Conservation (phyloP, 768 basidiomycete species). For the Pleurotus sapidus region DNA sequence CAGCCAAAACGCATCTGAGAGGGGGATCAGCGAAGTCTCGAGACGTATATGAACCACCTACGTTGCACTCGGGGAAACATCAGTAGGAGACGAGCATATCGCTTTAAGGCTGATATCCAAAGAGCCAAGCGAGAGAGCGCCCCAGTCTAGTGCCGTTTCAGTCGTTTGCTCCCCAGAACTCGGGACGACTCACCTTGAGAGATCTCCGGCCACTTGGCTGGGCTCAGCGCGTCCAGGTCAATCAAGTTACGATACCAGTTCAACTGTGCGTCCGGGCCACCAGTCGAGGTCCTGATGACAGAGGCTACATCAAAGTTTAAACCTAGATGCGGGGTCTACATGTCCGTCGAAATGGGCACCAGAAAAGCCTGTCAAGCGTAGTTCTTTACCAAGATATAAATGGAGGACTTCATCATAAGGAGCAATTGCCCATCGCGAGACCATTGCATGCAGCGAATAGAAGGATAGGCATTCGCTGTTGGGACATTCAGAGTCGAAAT, state of each 20-base stretch:
- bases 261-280: constrained; percentile 30
- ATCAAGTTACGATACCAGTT: constrained; percentile 78
- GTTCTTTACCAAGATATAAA: constrained; percentile 62
- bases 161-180: not conserved
- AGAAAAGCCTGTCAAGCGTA: not conserved
- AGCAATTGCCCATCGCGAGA: constrained; percentile 71
- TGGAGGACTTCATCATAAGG: constrained; percentile 62
- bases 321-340: constrained; percentile 72
- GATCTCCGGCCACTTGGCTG: constrained; percentile 44
- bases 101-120: constrained; percentile 62
- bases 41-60: constrained; percentile 23
- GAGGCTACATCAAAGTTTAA: constrained; percentile 62
- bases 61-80: constrained; percentile 59
- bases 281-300: constrained; percentile 38
- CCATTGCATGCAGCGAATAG: constrained; percentile 63
- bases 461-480: constrained; percentile 58
- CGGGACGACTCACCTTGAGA: constrained; percentile 37
- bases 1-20: constrained; percentile 62
- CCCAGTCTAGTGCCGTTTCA: constrained; percentile 51
- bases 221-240: constrained; percentile 46
- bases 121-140: constrained; percentile 64
- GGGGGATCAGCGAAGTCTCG: not conserved
- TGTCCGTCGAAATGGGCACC: constrained; percentile 5
- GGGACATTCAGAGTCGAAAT: constrained; percentile 51
- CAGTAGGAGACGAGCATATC: constrained; percentile 67